Evolutionary conservation across 495 filamentous ascomycete species (phyloP).

Genomic region (Friedmanniomyces endolithicus): DNA sequence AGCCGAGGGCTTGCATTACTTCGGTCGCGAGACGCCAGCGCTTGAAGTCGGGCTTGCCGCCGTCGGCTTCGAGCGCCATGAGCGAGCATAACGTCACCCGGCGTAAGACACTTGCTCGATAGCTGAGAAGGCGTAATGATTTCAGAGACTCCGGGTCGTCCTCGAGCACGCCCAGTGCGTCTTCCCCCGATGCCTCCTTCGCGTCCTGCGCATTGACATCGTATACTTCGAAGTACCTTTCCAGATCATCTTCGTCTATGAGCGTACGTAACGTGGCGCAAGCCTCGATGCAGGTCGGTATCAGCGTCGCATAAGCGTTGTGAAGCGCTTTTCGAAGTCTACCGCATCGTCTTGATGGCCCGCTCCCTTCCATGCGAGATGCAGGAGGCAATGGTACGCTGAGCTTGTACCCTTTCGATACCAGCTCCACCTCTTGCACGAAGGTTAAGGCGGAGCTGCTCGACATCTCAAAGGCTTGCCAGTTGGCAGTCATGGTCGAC

Average conservation of each 20-base stretch:
- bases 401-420: slow-evolving; percentile 84
- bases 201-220: slow-evolving; percentile 74
- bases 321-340: slow-evolving; percentile 64
- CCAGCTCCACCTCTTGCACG: slow-evolving; percentile 92
- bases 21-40: slow-evolving; percentile 71
- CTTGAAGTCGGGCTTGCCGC: slow-evolving; percentile 62
- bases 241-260: slow-evolving; percentile 63
- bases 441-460: slow-evolving; percentile 68
- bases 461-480: slow-evolving; percentile 74
- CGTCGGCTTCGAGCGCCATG: slow-evolving; percentile 75
- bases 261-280: slow-evolving; percentile 55
- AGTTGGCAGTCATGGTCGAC: slow-evolving; percentile 56
- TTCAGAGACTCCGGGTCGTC: slow-evolving; percentile 71
- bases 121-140: slow-evolving; percentile 62
- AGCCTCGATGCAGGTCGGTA: slow-evolving; percentile 56
- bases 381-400: slow-evolving; percentile 25
- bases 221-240: slow-evolving; percentile 85
- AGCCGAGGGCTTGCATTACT: slow-evolving; percentile 52
- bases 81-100: slow-evolving; percentile 78
- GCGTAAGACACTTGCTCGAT: slow-evolving; percentile 64
- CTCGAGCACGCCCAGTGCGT: slow-evolving; percentile 41
- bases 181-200: slow-evolving; percentile 41
- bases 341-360: slow-evolving; percentile 51
- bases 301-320: slow-evolving; percentile 52
- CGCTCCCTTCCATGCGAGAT: slow-evolving; percentile 24